Percentiles rank a stretch among this genome's conserved stretches.
Evolutionary conservation across 2,329 filamentous ascomycete genomes (phyloP).

Genomic region (Dryadomyces quercivorus): DNA sequence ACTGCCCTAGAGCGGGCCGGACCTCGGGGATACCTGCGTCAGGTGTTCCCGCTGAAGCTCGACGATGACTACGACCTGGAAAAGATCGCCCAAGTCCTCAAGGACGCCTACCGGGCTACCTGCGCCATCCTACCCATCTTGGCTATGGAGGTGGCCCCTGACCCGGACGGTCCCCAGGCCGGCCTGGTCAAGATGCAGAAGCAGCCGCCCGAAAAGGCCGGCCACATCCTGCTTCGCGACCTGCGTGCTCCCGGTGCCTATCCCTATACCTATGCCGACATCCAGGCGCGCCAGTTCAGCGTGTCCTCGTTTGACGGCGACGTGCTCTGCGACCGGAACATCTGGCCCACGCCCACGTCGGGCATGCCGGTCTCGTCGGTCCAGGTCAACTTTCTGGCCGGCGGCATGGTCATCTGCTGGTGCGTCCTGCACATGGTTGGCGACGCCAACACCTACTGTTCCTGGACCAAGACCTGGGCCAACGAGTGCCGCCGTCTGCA

Average conservation of each 20-base stretch:
- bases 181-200: background rate
- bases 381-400: constrained; percentile 4
- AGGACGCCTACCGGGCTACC: background rate
- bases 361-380: background rate
- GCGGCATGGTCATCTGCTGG: constrained; percentile 1
- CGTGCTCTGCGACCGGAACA: background rate
- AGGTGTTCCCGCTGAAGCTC: constrained; percentile 4
- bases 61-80: background rate
- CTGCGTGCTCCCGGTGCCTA: background rate
- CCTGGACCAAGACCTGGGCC: constrained; percentile 3
- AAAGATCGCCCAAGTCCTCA: background rate
- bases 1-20: constrained; percentile 3
- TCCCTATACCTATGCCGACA: background rate
- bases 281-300: background rate
- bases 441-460: constrained; percentile 2
- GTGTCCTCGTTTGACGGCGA: background rate
- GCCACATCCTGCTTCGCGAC: background rate
- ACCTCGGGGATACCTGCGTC: constrained; percentile 3
- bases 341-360: background rate
- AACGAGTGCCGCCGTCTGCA: background rate
- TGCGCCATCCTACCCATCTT: background rate
- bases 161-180: background rate
- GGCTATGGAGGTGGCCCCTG: background rate
- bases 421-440: constrained; percentile 3
- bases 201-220: background rate